Evolutionary conservation across 2,329 filamentous ascomycete genomes (phyloP).

Genomic region (Stemphylium beticola): DNA sequence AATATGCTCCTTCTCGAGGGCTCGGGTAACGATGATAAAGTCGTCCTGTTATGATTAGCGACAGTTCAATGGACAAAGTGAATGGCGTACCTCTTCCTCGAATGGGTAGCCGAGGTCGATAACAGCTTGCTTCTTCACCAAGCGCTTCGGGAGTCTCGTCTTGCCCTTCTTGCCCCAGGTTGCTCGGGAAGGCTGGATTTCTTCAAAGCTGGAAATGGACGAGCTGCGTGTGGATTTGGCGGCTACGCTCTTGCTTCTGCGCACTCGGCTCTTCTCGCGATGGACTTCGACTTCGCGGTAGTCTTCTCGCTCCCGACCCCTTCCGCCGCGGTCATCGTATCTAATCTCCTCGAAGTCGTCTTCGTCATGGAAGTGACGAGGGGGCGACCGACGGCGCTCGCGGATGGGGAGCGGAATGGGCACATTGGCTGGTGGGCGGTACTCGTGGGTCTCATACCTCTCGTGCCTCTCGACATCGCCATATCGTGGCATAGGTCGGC

Average conservation of each 20-base stretch:
- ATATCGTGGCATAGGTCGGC: conserved; percentile 67
- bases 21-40: conserved; percentile 80
- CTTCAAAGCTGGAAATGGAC: conserved; percentile 52
- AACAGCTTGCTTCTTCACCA: conserved; percentile 81
- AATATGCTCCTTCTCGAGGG: conserved; percentile 87
- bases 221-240: conserved; percentile 45
- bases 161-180: conserved; percentile 71
- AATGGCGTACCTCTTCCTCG: conserved; percentile 74
- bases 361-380: conserved; percentile 68
- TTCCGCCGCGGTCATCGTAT: conserved; percentile 37
- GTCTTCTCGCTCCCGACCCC: conserved; percentile 47
- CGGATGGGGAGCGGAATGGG: conserved; percentile 69
- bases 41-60: conserved; percentile 66
- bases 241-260: conserved; percentile 39
- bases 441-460: conserved; percentile 53
- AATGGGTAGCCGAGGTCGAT: conserved; percentile 87
- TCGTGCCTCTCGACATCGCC: conserved; percentile 60
- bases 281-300: conserved; percentile 58
- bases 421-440: conserved; percentile 70
- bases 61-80: background rate
- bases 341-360: conserved; percentile 68
- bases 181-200: conserved; percentile 42
- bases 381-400: conserved; percentile 56
- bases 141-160: conserved; percentile 81
- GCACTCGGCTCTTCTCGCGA: conserved; percentile 51